Evolutionary conservation across 768 basidiomycete genomes (phyloP), one percentile per base, ranked within the genome.

Genomic region (Lactarius deliciosus): DNA sequence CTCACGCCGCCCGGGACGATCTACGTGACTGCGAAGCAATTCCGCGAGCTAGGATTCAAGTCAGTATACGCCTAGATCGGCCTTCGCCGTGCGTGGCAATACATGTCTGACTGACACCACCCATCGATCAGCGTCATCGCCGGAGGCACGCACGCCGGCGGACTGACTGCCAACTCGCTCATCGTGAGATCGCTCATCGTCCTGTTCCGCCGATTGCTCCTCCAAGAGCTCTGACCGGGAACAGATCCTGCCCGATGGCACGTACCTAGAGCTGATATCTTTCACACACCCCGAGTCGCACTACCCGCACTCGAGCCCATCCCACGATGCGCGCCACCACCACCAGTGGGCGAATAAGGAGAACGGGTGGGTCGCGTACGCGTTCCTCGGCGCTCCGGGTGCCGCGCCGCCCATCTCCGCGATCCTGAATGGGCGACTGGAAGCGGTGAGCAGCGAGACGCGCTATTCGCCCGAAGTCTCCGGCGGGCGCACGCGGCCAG

Each of bases 341-440:
- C 79, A 85, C 68, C 77, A 76, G 3, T 91, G 89, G 89, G 83
- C 83, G 0, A 66, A 73, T 11, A 84, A 82, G 68, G 43, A 70
- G 0, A 82, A 81, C 0, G 89, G 88, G 15, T 91, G 88, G 88
- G 85, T 89, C 61, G 87, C 89, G 70, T 89, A 79, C 68, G 82
- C 86, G 0, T 85, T 85, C 72, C 82, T 86, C 20, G 88, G 88
- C 11, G 82, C 84, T 16, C 62, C 63, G 9, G 74, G 76, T 0
- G 72, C 76, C 28, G 73, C 57, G 18, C 71, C 73, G 3, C 77
- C 79, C 45, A 79, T 89, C 64, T 81, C 86, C 5, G 73, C 75
- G 4, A 75, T 83, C 64, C 83, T 90, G 72, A 90, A 89, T 70
- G 75, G 75, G 4, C 82, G 88, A 0, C 80, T 80, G 8, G 73